These are phyloP conservation scores for Umbilicaria muhlenbergii DNA, from an alignment of 495 filamentous ascomycete genomes.

Conservation along the genomic window DNA sequence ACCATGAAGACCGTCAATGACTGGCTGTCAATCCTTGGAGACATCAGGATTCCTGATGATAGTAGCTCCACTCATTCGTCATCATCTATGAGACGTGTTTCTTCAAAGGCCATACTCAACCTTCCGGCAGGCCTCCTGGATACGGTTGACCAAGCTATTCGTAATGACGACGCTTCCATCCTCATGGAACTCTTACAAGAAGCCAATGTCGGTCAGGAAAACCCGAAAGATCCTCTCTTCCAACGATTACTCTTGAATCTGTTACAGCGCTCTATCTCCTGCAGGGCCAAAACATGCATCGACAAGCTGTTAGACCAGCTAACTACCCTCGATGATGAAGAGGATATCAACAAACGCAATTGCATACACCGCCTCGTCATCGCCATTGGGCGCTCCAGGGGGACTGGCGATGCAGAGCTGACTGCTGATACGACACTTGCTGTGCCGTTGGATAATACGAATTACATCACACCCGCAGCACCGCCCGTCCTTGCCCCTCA, in stretches of 20 bases:
- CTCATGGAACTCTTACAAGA: conserved; percentile 43
- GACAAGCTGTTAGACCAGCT: conserved; percentile 49
- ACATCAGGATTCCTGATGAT: conserved; percentile 56
- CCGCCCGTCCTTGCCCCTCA: conserved; percentile 46
- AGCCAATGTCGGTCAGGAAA: conserved; percentile 34
- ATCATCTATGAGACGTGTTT: conserved; percentile 52
- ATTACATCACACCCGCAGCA: conserved; percentile 65
- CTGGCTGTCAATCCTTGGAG: conserved; percentile 72
- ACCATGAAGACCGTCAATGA: conserved; percentile 70
- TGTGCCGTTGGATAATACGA: conserved; percentile 33
- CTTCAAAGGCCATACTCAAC: conserved; percentile 54
- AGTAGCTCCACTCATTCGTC: conserved; percentile 53
- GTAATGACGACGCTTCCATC: conserved; percentile 49
- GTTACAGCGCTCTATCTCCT: conserved; percentile 69
- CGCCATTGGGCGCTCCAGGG: conserved; percentile 66
- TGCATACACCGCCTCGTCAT: conserved; percentile 87
- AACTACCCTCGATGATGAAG: conserved; percentile 60
- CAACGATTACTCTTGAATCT: conserved; percentile 59
- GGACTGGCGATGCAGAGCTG: conserved; percentile 33
- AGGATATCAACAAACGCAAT: conserved; percentile 88
- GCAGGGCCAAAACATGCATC: conserved; percentile 51
- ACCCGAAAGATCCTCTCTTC: conserved; percentile 28
- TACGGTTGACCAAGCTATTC: conserved; percentile 60
- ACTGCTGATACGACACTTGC: conserved; percentile 30
- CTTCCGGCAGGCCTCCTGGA: conserved; percentile 50